Percentiles rank a stretch among this genome's conserved stretches.
These are phyloP conservation scores for Trichoderma sp. DNA, from an alignment of 2,329 filamentous ascomycete genomes.

Conservation along the genomic window DNA sequence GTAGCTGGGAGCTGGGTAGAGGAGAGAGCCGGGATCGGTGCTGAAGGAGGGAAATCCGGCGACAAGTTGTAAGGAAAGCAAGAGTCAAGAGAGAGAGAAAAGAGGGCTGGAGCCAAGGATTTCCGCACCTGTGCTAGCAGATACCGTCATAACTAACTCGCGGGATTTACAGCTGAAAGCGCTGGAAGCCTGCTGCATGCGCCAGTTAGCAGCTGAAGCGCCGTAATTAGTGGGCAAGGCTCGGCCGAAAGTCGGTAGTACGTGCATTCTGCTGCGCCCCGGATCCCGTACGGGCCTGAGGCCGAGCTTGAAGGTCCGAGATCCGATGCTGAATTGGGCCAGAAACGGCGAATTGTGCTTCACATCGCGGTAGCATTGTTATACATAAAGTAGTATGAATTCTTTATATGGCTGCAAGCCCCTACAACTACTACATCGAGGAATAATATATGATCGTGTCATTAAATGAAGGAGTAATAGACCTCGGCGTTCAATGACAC, in stretches of 20 bases:
- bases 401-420: not conserved
- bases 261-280: slow-evolving; percentile 1
- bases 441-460: not conserved
- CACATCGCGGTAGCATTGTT: not conserved
- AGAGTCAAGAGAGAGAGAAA: not conserved
- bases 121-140: slow-evolving; percentile 25
- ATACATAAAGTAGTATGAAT: not conserved
- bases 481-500: not conserved
- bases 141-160: slow-evolving; percentile 41
- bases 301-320: slow-evolving; percentile 18
- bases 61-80: not conserved
- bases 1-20: slow-evolving; percentile 27
- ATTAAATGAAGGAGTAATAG: not conserved
- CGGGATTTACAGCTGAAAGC: slow-evolving; percentile 39
- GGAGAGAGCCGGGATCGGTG: slow-evolving; percentile 21
- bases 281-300: slow-evolving; percentile 12
- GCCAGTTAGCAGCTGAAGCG: slow-evolving; percentile 12
- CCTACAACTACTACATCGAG: not conserved
- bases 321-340: not conserved
- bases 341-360: not conserved
- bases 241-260: slow-evolving; percentile 18
- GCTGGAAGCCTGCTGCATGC: slow-evolving; percentile 11
- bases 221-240: slow-evolving; percentile 6
- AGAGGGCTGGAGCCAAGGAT: slow-evolving; percentile 24
- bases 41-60: slow-evolving; percentile 2